Evolutionary conservation across 2,329 filamentous ascomycete species (phyloP).

Genomic region (Zalaria sp.): DNA sequence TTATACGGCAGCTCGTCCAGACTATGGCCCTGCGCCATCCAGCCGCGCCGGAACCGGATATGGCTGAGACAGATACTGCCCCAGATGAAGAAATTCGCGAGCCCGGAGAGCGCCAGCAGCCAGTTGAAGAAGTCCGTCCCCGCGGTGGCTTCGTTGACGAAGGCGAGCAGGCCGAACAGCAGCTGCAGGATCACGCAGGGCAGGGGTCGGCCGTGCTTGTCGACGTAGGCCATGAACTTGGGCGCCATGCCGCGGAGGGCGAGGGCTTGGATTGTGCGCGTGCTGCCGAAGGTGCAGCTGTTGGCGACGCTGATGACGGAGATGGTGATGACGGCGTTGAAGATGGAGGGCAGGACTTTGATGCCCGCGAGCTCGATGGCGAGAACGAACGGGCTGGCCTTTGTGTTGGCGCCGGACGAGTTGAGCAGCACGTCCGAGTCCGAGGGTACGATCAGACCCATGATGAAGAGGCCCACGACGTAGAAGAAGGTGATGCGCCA

Average conservation of each 20-base stretch:
- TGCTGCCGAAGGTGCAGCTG: slow-evolving; percentile 41
- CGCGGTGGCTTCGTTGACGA: slow-evolving; percentile 47
- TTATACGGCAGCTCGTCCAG: slow-evolving; percentile 48
- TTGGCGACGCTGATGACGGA: slow-evolving; percentile 43
- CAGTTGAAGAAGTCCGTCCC: slow-evolving; percentile 55
- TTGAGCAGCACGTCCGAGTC: slow-evolving; percentile 17
- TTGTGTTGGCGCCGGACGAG: slow-evolving; percentile 17
- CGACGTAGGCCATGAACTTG: slow-evolving; percentile 61
- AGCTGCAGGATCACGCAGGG: slow-evolving; percentile 55
- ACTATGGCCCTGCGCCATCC: slow-evolving; percentile 49
- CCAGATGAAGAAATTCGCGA: slow-evolving; percentile 65
- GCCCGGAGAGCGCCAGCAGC: slow-evolving; percentile 58
- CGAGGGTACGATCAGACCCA: slow-evolving; percentile 10
- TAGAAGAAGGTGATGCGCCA: slow-evolving; percentile 13
- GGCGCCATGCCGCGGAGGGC: slow-evolving; percentile 51
- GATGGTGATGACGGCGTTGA: slow-evolving; percentile 50
- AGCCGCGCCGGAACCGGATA: slow-evolving; percentile 72
- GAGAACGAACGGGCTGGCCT: slow-evolving; percentile 51
- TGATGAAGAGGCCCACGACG: slow-evolving; percentile 10
- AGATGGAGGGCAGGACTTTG: slow-evolving; percentile 42
- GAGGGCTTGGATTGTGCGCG: slow-evolving; percentile 39
- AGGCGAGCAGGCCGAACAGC: slow-evolving; percentile 55
- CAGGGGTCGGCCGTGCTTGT: slow-evolving; percentile 67
- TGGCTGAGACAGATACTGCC: slow-evolving; percentile 71
- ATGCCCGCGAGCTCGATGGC: slow-evolving; percentile 46